A percentile compares a stretch with the other conserved stretches of the same genome.
Evolutionary conservation across 495 filamentous ascomycete genomes (phyloP).

Genomic region (Glarea lozoyensis): DNA sequence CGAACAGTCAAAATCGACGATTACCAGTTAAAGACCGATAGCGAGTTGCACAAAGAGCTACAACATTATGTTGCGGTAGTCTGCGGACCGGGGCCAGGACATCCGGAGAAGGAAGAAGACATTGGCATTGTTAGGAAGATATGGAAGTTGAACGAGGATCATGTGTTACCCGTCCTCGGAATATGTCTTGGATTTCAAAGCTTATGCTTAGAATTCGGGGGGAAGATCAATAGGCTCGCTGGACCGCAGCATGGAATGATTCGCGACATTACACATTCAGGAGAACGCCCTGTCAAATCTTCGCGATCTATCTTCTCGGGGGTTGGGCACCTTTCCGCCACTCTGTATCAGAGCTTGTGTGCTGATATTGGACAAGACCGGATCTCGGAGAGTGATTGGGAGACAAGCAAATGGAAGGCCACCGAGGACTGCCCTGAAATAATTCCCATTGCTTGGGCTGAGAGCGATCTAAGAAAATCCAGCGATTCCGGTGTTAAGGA

Average conservation of each 20-base stretch:
- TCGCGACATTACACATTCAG: conserved; percentile 45
- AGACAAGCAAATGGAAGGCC: conserved; percentile 5
- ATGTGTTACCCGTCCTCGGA: conserved; percentile 68
- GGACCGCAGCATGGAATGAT: conserved; percentile 78
- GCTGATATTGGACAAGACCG: conserved; percentile 44
- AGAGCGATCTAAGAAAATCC: conserved; percentile 24
- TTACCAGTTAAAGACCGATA: conserved; percentile 14
- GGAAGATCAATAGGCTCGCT: conserved; percentile 48
- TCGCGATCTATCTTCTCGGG: conserved; percentile 35
- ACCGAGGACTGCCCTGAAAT: conserved; percentile 25
- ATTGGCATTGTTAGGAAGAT: conserved; percentile 72
- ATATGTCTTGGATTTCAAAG: conserved; percentile 93
- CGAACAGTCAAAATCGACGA: conserved; percentile 65
- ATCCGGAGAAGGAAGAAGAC: conserved; percentile 49
- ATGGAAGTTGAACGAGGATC: conserved; percentile 53
- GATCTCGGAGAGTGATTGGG: conserved; percentile 26
- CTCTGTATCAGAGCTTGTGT: conserved; percentile 82
- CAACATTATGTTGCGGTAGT: conserved; percentile 64
- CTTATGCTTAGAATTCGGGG: conserved; percentile 59
- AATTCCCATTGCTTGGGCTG: conserved; percentile 59
- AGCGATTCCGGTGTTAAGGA: conserved; percentile 20
- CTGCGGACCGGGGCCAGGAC: conserved; percentile 72
- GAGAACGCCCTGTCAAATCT: conserved; percentile 20
- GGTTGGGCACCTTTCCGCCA: conserved; percentile 54
- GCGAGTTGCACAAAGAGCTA: conserved; percentile 34